A percentile compares a stretch with the other conserved stretches of the same genome.
These are phyloP conservation scores for Diaporthe nobilis DNA, from an alignment of 2,329 filamentous ascomycete species.

Conservation along the genomic window DNA sequence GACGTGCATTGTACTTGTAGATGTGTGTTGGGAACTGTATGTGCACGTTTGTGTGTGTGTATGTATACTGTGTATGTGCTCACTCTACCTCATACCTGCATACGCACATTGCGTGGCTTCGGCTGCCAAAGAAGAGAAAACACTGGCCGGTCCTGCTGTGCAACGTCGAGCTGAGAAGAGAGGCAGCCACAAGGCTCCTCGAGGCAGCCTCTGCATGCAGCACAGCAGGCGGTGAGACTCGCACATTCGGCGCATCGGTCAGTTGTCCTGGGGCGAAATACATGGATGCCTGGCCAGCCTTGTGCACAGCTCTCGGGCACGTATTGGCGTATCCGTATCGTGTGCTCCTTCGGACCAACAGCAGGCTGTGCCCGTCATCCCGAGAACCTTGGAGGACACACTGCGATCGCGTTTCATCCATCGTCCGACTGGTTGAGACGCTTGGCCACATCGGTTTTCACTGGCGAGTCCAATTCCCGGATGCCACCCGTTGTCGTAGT, in stretches of 20 bases:
- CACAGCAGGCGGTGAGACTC: slow-evolving; percentile 24
- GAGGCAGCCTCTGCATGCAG: slow-evolving; percentile 14
- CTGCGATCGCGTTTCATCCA: slow-evolving; percentile 21
- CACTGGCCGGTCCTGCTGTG: slow-evolving; percentile 4
- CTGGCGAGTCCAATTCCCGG: slow-evolving; percentile 1
- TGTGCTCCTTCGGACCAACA: slow-evolving; percentile 31
- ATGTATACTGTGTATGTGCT: not conserved
- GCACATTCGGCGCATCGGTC: not conserved
- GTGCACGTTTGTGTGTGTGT: not conserved
- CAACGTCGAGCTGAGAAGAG: slow-evolving; percentile 11
- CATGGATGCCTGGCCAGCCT: slow-evolving; percentile 24
- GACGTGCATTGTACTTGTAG: not conserved
- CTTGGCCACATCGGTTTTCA: slow-evolving; percentile 6
- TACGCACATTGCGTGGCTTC: slow-evolving; percentile 4
- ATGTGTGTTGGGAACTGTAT: not conserved
- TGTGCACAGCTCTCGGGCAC: slow-evolving; percentile 2
- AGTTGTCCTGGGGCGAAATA: not conserved
- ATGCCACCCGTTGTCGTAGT: not conserved
- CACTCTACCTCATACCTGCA: not conserved
- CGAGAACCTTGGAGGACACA: not conserved
- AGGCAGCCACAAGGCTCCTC: slow-evolving; percentile 20
- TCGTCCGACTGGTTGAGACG: slow-evolving; percentile 19
- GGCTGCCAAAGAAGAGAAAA: not conserved
- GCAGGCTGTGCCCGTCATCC: slow-evolving; percentile 19
- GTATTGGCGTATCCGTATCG: slow-evolving; percentile 14